These are phyloP conservation scores for Zoysia japonica DNA, from an alignment of 176 grass and related monocot genomes.

Conservation along the genomic window DNA sequence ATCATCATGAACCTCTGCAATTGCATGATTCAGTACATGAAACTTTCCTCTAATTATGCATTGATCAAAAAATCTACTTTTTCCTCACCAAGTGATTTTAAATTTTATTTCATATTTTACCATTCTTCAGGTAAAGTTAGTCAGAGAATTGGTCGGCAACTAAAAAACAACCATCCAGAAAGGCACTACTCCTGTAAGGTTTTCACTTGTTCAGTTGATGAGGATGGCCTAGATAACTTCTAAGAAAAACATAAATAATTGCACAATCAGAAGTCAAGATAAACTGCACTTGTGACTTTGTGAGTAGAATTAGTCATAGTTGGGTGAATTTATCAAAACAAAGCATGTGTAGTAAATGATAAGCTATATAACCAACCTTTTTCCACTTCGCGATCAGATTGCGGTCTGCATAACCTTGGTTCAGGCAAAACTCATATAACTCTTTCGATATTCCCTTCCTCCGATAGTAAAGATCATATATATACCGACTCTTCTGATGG, in stretches of 20 bases:
- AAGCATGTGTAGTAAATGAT: not conserved
- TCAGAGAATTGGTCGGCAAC: not conserved
- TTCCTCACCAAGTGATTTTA: not conserved
- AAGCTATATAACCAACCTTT: conserved; percentile 47
- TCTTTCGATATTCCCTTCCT: conserved; percentile 92
- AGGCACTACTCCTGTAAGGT: not conserved
- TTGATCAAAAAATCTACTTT: not conserved
- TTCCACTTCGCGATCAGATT: conserved; percentile 98
- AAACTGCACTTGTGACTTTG: not conserved
- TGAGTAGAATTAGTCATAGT: not conserved
- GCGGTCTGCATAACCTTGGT: conserved; percentile 79
- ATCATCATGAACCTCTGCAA: not conserved
- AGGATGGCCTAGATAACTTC: not conserved
- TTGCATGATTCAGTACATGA: not conserved
- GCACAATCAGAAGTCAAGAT: not conserved
- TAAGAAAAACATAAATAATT: not conserved
- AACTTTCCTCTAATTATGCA: not conserved
- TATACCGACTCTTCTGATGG: conserved; percentile 87
- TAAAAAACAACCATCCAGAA: not conserved
- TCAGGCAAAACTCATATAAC: conserved; percentile 82
- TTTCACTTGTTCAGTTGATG: not conserved
- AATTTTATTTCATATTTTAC: not conserved
- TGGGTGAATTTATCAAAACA: conserved; percentile 5
- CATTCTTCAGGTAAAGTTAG: not conserved
- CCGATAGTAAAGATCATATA: conserved; percentile 87